Evolutionary conservation across 495 filamentous ascomycete species (phyloP), one percentile per base, ranked within the genome.

Genomic region (Penicillium paxilli): DNA sequence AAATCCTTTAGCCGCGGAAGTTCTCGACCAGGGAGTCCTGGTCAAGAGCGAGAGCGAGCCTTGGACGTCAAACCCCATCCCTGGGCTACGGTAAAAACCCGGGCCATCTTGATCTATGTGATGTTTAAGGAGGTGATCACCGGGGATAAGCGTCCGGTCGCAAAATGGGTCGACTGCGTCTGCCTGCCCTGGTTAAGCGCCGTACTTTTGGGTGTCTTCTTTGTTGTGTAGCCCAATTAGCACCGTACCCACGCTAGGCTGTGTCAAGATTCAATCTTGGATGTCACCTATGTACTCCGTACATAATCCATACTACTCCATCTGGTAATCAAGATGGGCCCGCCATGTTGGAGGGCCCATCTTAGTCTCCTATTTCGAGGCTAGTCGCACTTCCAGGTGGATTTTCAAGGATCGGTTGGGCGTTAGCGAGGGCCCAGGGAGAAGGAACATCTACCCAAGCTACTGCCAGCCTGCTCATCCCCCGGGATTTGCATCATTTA

Each of bases 401-500:
- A 42, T 42, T 21, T 42, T 11, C 11, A 11, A 19, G 35, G 35
- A 38, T 16, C 14, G 17, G n/a, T 38, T 38, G 35, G 35, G 35
- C 35, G 8, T 19, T 19, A 38, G 5, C 2, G 35, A 38, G 48
- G 44, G 30, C 53, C 60, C 64, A 61, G 44, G 47, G 55, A 53
- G 51, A 66, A 49, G 57, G 57, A 45, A 42, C 23, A 37, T 52
- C 46, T 44, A 64, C 54, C 57, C 60, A 64, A 59, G 50, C 55
- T 25, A 35, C 60, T 61, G 60, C 64, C 60, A 66, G 46, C 44
- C 21, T 38, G 64, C 51, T 38, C 35, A 66, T 66, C 64, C 62
- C 64, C 61, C 63, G 60, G 52, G 59, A 55, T 58, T 32, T 25
- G 38, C 45, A 49, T 35, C 17, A 42, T 46, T 54, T 9, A 23